A percentile compares a stretch with the other conserved stretches of the same genome.
These are phyloP conservation scores for Tuctoria greenei DNA, from an alignment of 176 grass and related monocot species.

Conservation along the genomic window DNA sequence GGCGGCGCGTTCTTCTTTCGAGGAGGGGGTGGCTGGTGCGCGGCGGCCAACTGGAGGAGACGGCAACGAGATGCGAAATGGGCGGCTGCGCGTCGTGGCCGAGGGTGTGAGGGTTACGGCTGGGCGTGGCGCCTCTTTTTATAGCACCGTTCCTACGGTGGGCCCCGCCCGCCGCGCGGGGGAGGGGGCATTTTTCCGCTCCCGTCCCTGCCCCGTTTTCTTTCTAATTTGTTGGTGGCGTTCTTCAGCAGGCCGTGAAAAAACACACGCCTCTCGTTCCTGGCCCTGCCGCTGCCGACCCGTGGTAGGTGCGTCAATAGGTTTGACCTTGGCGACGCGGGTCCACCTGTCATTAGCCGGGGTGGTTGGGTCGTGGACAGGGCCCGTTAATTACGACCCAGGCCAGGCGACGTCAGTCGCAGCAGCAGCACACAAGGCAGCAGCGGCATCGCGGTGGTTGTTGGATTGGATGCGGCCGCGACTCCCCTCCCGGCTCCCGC, in stretches of 20 bases:
- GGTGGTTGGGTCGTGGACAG: too few relatives aligned
- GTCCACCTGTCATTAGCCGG: background rate
- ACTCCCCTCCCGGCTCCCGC: background rate
- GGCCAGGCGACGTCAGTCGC: too few relatives aligned
- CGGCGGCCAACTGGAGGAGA: background rate
- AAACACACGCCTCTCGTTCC: background rate
- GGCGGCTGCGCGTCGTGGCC: background rate
- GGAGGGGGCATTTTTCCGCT: too few relatives aligned
- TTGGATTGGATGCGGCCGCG: background rate
- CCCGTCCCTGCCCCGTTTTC: too few relatives aligned
- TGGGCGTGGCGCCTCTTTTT: slow-evolving; percentile 8
- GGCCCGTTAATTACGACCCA: too few relatives aligned
- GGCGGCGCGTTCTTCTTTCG: too few relatives aligned
- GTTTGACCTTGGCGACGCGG: background rate
- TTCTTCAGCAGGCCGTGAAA: background rate
- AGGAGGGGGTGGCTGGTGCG: too few relatives aligned
- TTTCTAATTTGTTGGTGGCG: background rate
- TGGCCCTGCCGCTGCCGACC: too few relatives aligned
- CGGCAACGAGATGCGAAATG: background rate
- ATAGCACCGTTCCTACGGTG: slow-evolving; percentile 20
- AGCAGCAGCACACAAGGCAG: too few relatives aligned
- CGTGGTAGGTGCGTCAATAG: background rate
- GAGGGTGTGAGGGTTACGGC: slow-evolving; percentile 27
- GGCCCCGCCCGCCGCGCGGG: background rate
- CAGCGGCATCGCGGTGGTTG: background rate